Evolutionary conservation across 805 yeast species (phyloP).

Genomic region (Lipomyces starkeyi): DNA sequence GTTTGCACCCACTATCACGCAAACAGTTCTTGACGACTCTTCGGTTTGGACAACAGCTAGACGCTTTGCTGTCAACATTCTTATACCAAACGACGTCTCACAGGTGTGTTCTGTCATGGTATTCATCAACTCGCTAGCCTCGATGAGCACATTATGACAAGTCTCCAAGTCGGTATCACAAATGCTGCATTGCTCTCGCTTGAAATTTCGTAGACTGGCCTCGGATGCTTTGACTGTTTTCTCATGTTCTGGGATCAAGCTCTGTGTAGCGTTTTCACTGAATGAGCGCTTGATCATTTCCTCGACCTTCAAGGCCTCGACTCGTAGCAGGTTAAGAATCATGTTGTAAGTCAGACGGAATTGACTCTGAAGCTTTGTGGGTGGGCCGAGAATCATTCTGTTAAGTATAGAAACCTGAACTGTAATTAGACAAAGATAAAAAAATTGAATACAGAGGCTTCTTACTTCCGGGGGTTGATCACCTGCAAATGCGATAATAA

Average conservation of each 20-base stretch:
- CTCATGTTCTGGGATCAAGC: constrained; percentile 84
- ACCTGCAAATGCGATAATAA: constrained; percentile 76
- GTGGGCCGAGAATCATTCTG: constrained; percentile 83
- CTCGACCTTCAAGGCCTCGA: constrained; percentile 94
- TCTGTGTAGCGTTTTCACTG: constrained; percentile 86
- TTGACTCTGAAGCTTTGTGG: constrained; percentile 89
- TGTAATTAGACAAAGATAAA: not conserved
- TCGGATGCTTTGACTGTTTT: constrained; percentile 62
- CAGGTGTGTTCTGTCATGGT: constrained; percentile 57
- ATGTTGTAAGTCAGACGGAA: constrained; percentile 93
- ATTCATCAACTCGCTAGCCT: constrained; percentile 54
- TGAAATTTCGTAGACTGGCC: constrained; percentile 51
- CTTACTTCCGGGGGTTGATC: constrained; percentile 43
- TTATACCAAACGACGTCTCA: constrained; percentile 55
- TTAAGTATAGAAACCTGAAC: constrained; percentile 53
- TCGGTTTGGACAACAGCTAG: constrained; percentile 35
- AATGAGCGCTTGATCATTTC: constrained; percentile 97
- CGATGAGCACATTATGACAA: constrained; percentile 53
- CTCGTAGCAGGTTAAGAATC: constrained; percentile 88
- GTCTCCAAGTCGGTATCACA: constrained; percentile 54
- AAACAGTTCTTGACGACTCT: constrained; percentile 31
- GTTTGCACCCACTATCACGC: constrained; percentile 31
- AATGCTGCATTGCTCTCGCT: constrained; percentile 46
- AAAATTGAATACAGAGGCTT: not conserved
- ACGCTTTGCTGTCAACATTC: constrained; percentile 49